phyloP scores from a whole-genome alignment of 2,329 filamentous ascomycete species.

The Laburnicola sp. region DNA sequence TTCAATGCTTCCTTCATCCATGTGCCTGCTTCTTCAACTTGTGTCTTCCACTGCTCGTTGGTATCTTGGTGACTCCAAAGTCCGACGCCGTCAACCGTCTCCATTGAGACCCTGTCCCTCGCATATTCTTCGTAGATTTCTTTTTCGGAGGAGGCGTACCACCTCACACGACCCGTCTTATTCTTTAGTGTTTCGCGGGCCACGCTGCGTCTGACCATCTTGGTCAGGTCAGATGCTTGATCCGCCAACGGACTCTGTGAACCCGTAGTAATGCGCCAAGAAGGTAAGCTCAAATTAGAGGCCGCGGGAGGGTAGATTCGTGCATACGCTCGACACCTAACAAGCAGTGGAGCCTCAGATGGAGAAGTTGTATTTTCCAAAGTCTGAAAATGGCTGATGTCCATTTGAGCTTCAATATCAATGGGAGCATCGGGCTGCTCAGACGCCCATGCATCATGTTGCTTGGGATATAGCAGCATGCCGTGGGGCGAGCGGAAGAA shows the following conservation, averaged over 20 bases:
- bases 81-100: conserved; percentile 20
- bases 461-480: conserved; percentile 28
- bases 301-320: conserved; percentile 50
- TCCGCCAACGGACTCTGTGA: conserved; percentile 43
- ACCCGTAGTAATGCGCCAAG: conserved; percentile 47
- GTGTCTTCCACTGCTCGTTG: conserved; percentile 10
- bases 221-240: conserved; percentile 48
- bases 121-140: conserved; percentile 33
- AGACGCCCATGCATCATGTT: conserved; percentile 33
- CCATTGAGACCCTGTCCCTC: conserved; percentile 22
- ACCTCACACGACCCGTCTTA: conserved; percentile 26
- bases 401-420: conserved; percentile 38
- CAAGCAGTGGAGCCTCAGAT: conserved; percentile 26
- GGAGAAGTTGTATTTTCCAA: conserved; percentile 12
- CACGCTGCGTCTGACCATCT: conserved; percentile 46
- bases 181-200: conserved; percentile 36
- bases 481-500: conserved; percentile 54
- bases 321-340: conserved; percentile 39
- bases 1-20: conserved; percentile 36
- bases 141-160: conserved; percentile 33
- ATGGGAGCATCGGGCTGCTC: conserved; percentile 28
- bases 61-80: conserved; percentile 29
- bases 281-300: conserved; percentile 46
- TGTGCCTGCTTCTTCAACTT: conserved; percentile 24
- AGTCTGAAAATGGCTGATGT: conserved; percentile 33